Percentiles rank a stretch among this genome's conserved stretches.
These are phyloP conservation scores for Leccinum broughii DNA, from an alignment of 768 basidiomycete genomes.

Conservation along the genomic window DNA sequence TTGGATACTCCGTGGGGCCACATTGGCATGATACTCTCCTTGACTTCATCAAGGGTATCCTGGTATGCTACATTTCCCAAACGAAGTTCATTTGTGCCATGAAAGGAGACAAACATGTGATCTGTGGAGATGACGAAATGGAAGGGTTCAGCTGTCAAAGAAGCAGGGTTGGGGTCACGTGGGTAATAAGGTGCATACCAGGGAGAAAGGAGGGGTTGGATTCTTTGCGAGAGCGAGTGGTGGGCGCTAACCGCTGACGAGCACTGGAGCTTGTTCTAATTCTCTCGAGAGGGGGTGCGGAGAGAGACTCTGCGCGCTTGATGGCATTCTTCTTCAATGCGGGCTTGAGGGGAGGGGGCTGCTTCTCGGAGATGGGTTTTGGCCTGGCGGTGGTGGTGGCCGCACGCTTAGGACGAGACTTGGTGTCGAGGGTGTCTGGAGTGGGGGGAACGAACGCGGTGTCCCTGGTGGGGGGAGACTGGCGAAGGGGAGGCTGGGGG, in stretches of 20 bases:
- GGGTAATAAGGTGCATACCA: conserved; percentile 17
- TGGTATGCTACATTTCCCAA: conserved; percentile 48
- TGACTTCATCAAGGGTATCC: conserved; percentile 58
- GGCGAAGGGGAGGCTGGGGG: conserved; percentile 25
- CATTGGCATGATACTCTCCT: conserved; percentile 53
- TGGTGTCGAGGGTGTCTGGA: conserved; percentile 24
- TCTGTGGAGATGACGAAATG: conserved; percentile 41
- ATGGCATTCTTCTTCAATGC: conserved; percentile 52
- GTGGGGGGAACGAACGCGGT: conserved; percentile 28
- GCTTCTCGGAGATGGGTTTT: conserved; percentile 28
- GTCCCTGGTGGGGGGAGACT: conserved; percentile 14
- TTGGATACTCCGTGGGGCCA: conserved; percentile 66
- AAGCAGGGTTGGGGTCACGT: conserved; percentile 10
- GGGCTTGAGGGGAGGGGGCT: conserved; percentile 50
- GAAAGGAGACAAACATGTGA: conserved; percentile 73
- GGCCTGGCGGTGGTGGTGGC: conserved; percentile 25
- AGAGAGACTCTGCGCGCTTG: conserved; percentile 27
- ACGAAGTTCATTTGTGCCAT: conserved; percentile 62
- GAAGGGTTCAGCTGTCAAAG: conserved; percentile 27
- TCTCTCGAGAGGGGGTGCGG: conserved; percentile 34
- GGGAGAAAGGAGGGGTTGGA: conserved; percentile 38
- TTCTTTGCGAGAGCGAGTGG: conserved; percentile 36
- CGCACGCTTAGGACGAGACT: conserved; percentile 38
- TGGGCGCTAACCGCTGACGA: conserved; percentile 32
- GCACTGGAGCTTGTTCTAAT: conserved; percentile 45